phyloP scores from a whole-genome alignment of 2,329 filamentous ascomycete genomes.

The Chaetomium olivaceum region DNA sequence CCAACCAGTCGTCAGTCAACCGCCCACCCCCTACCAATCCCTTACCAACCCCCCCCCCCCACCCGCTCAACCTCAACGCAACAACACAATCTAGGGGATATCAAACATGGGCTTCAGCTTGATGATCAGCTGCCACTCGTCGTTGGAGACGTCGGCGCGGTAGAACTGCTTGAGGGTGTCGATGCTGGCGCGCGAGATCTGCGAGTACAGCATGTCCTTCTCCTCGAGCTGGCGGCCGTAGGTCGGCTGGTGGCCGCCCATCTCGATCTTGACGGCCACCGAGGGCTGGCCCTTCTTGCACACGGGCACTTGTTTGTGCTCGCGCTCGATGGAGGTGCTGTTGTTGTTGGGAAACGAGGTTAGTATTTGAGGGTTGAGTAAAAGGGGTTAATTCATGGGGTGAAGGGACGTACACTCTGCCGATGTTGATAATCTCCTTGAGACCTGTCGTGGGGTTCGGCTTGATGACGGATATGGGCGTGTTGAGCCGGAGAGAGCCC shows the following conservation, averaged over 20 bases:
- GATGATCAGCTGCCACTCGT: conserved; percentile 93
- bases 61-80: background rate
- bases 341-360: background rate
- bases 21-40: no score
- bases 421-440: conserved; percentile 82
- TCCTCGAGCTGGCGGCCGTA: conserved; percentile 97
- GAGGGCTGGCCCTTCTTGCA: conserved; percentile 98
- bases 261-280: conserved; percentile 96
- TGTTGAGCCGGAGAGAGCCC: conserved; percentile 81
- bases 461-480: conserved; percentile 85
- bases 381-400: background rate
- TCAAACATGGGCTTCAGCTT: conserved; percentile 96
- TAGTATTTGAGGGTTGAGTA: conserved; percentile 26
- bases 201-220: conserved; percentile 80
- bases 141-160: conserved; percentile 79
- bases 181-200: conserved; percentile 84
- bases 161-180: conserved; percentile 97
- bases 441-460: conserved; percentile 73
- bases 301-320: conserved; percentile 89
- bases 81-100: conserved; percentile 57
- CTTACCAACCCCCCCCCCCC: background rate
- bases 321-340: conserved; percentile 93
- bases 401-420: conserved; percentile 79
- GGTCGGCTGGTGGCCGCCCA: conserved; percentile 83
- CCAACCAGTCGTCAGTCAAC: no score